Conservation (phyloP, 1,284 basidiomycete species). For the Marasmius sp. region DNA sequence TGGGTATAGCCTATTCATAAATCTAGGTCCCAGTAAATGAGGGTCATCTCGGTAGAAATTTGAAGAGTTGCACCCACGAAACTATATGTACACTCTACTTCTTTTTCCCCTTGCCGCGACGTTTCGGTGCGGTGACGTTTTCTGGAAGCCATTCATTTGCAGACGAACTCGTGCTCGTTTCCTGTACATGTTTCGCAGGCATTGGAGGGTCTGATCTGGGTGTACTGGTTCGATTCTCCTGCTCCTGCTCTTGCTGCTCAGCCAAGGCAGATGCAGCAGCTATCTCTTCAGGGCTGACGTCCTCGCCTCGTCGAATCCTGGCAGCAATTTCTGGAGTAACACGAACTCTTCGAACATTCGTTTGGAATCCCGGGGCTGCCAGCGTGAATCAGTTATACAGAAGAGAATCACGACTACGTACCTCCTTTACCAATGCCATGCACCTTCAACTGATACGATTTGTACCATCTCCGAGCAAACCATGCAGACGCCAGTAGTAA, state of each 20-base stretch:
- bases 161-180: constrained; percentile 14
- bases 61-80: not conserved
- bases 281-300: constrained; percentile 50
- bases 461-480: constrained; percentile 46
- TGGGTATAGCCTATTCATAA: not conserved
- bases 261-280: constrained; percentile 40
- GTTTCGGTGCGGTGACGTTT: constrained; percentile 38
- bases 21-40: not conserved
- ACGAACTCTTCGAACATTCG: constrained; percentile 43
- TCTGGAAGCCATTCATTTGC: constrained; percentile 51
- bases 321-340: constrained; percentile 49
- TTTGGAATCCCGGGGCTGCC: constrained; percentile 51
- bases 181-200: not conserved
- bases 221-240: constrained; percentile 20
- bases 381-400: not conserved
- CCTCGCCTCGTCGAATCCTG: constrained; percentile 45
- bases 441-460: constrained; percentile 39
- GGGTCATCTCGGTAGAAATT: not conserved
- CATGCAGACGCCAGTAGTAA: constrained; percentile 42
- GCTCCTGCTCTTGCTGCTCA: constrained; percentile 32
- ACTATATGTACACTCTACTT: constrained; percentile 17
- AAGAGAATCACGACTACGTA: constrained; percentile 21
- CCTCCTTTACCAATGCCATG: constrained; percentile 54
- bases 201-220: not conserved
- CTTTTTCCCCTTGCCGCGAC: constrained; percentile 39